Conservation (phyloP, 495 filamentous ascomycete genomes). For the Aspergillus diversus region DNA sequence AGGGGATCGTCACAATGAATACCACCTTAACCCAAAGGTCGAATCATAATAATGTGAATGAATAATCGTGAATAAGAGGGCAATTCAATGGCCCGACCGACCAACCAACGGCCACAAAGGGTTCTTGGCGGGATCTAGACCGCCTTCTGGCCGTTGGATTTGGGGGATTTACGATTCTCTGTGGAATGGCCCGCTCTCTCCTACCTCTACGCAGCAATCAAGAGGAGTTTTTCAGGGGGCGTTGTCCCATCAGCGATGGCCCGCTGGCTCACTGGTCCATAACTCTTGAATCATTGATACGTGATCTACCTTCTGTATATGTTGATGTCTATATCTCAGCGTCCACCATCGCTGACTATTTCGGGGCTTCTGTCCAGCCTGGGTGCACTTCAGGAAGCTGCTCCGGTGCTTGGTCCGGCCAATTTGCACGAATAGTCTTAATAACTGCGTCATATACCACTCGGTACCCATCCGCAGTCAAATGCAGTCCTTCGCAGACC, state of each 20-base stretch:
- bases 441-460: constrained; percentile 61
- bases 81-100: background rate
- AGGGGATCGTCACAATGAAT: constrained; percentile 20
- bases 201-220: background rate
- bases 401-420: constrained; percentile 62
- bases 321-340: background rate
- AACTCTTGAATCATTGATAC: background rate
- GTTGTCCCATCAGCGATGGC: too few relatives aligned
- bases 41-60: background rate
- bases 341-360: constrained; percentile 23
- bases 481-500: constrained; percentile 59
- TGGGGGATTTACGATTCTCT: background rate
- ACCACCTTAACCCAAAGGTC: too few relatives aligned
- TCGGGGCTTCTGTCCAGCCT: constrained; percentile 53
- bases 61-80: background rate
- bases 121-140: constrained; percentile 25
- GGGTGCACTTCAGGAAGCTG: constrained; percentile 57
- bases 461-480: constrained; percentile 62
- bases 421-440: constrained; percentile 54
- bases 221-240: too few relatives aligned
- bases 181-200: background rate
- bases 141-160: constrained; percentile 16
- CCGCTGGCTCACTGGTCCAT: too few relatives aligned
- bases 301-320: background rate
- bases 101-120: constrained; percentile 16